Evolutionary conservation across 768 basidiomycete genomes (phyloP).

Genomic region (Pleurotus cornucopiae): DNA sequence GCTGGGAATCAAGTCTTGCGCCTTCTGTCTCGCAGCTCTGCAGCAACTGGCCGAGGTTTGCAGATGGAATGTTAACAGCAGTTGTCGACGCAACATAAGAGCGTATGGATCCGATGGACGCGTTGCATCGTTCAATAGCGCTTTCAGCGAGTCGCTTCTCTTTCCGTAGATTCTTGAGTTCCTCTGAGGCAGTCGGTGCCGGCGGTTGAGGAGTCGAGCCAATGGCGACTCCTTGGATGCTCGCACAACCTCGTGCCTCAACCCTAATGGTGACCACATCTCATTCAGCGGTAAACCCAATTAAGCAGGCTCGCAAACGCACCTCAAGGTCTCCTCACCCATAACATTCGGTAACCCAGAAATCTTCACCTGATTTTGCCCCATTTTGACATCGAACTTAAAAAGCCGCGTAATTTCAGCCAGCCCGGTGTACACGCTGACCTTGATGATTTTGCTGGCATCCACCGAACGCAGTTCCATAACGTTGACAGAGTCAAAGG

Average conservation of each 20-base stretch:
- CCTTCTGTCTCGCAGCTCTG: slow-evolving; percentile 14
- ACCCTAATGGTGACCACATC: slow-evolving; percentile 9
- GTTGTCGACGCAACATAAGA: slow-evolving; percentile 13
- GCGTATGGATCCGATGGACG: slow-evolving; percentile 13
- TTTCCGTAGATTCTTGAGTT: neutral
- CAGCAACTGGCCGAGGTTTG: slow-evolving; percentile 13
- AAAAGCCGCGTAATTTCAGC: slow-evolving; percentile 34
- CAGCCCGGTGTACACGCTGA: slow-evolving; percentile 30
- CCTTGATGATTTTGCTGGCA: slow-evolving; percentile 28
- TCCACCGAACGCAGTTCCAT: slow-evolving; percentile 21
- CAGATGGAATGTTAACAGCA: slow-evolving; percentile 13
- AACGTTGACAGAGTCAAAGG: slow-evolving; percentile 12
- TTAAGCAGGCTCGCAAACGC: neutral
- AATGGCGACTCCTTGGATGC: slow-evolving; percentile 18
- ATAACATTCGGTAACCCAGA: slow-evolving; percentile 7
- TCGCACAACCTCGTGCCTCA: slow-evolving; percentile 18
- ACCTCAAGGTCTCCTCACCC: slow-evolving; percentile 10
- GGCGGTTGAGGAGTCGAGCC: slow-evolving; percentile 7
- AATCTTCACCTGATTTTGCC: slow-evolving; percentile 10
- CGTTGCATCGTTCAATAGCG: slow-evolving; percentile 15
- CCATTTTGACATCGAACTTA: slow-evolving; percentile 18
- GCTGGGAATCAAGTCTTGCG: slow-evolving; percentile 10
- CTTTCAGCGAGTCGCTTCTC: slow-evolving; percentile 3
- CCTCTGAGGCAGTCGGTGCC: slow-evolving; percentile 5
- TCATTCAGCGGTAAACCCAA: neutral